Evolutionary conservation across 2,329 filamentous ascomycete species (phyloP), one percentile per base, ranked within the genome.

Genomic region (Diaporthe vaccinii): DNA sequence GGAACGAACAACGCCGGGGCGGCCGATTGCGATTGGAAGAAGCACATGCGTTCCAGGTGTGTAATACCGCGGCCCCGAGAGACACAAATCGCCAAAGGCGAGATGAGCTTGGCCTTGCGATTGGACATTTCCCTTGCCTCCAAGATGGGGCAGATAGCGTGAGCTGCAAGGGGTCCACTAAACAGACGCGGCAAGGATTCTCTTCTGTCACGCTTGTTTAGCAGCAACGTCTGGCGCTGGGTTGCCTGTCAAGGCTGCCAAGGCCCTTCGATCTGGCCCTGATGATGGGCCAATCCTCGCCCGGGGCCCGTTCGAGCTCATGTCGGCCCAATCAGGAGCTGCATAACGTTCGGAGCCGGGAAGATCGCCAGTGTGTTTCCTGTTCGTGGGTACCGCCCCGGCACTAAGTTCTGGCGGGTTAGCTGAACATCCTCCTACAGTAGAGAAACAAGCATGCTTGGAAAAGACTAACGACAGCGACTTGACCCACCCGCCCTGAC

Each of bases 131-230:
- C 14, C 65, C 31, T 53, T 39, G 31, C 65, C 31, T 31, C 65
- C 46, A n/a, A 36, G 28, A 28, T 68, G 46, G 34, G 28, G 31
- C 31, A 53, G 65, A 25, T 68, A 68, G 65, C 49, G 65, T 51
- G 34, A 68, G 65, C 65, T 68, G 65, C 65, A 68, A 68, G 65
- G 65, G 65, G 65, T 53, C 65, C 65, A 68, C 65, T 68, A 53
- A 68, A 68, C 65, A 68, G 65, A 22, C 65, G 65, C 65, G 34
- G 65, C 65, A 68, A 28, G 65, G 65, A 53, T 68, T 7, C 46
- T 39, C 28, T 61, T 61, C 41, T 61, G 41, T 51, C 57, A 61
- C 57, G 69, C 44, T 39, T 59, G 22, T 51, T 59, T 61, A 61
- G 55, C 55, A 39, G 41, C 53, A 72, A 61, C 55, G 55, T 34